Evolutionary conservation across 2,329 filamentous ascomycete genomes (phyloP), one percentile per base, ranked within the genome.

Genomic region (Curvularia sp.): DNA sequence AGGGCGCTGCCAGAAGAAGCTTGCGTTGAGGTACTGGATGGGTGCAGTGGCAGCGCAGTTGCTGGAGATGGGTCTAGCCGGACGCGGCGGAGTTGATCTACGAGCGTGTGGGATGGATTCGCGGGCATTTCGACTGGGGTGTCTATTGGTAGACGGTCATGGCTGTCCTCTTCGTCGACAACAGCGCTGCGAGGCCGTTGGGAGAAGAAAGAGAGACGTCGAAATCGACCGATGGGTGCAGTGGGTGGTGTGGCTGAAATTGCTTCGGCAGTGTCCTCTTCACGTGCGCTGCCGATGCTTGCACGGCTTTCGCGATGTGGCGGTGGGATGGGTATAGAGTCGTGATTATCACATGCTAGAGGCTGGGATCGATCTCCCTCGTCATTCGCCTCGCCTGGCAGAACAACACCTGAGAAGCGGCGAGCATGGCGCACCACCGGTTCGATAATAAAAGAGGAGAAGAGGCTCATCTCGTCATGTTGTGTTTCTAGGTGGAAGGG

Each of bases 371-470:
- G 61, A 38, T 54, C 52, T 57, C 47, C 65, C 47, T 61, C 59
- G 58, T 59, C 52, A 56, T 51, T 64, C 56, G 59, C 60, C 51
- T 59, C 62, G 53, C 60, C 58, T 48, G 66, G 48, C 52, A 63
- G 53, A 43, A 61, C 59, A 45, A 54, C 55, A 48, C 68, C 69
- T 34, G 76, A 79, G 56, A 79, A 74, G 32, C 77, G 72, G 28
- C 76, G 74, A 18, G 74, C 76, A 58, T 77, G 75, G 41, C 76
- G 74, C 59, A 78, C 73, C 34, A 78, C 74, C 41, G 77, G 77
- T 47, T 77, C 75, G 61, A 78, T 71, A 63, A 79, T 69, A 54
- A 78, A 77, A 13, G 76, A 77, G 47, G 75, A 75, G 41, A 79
- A 70, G 54, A 78, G 63, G 66, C 71, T 79, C 77, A 79, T 78